A percentile compares a stretch with the other conserved stretches of the same genome.
These are phyloP conservation scores for Linanthus parryae DNA, from an alignment of 148 eudicot genomes.

Conservation along the genomic window DNA sequence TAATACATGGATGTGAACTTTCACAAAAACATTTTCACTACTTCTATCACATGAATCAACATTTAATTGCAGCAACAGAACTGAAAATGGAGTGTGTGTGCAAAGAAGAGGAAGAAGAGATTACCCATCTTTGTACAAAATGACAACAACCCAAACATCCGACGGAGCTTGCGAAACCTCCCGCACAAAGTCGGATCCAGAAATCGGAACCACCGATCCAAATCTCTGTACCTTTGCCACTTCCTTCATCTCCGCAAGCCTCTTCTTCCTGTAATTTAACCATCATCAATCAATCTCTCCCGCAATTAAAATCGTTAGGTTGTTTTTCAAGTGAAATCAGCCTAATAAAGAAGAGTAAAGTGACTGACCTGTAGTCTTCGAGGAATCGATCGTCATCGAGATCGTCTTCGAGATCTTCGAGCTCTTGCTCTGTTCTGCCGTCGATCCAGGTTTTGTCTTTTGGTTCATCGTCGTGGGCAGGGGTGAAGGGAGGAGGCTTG, in stretches of 20 bases:
- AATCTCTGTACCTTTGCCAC: slow-evolving; percentile 63
- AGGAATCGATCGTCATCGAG: slow-evolving; percentile 88
- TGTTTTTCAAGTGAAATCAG: neutral
- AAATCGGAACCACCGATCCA: slow-evolving; percentile 71
- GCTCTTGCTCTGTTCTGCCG: slow-evolving; percentile 69
- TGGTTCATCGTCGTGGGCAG: slow-evolving; percentile 61
- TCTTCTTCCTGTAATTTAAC: slow-evolving; percentile 56
- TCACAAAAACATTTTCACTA: too few relatives aligned
- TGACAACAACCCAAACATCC: slow-evolving; percentile 87
- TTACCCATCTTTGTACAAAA: slow-evolving; percentile 92
- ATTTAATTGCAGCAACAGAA: neutral
- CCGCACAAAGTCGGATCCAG: slow-evolving; percentile 91
- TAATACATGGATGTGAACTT: too few relatives aligned
- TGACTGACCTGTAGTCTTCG: slow-evolving; percentile 57
- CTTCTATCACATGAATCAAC: too few relatives aligned
- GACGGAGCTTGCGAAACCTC: slow-evolving; percentile 94
- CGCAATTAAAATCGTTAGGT: neutral
- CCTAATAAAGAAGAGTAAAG: neutral
- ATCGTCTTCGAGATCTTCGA: slow-evolving; percentile 87
- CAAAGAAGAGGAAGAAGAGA: neutral
- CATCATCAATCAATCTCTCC: slow-evolving; percentile 5
- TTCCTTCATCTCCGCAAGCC: slow-evolving; percentile 73
- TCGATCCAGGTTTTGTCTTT: slow-evolving; percentile 73
- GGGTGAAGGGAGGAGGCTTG: slow-evolving; percentile 56
- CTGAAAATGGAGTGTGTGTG: too few relatives aligned